phyloP scores from a whole-genome alignment of 2,329 filamentous ascomycete genomes.

The Thielaviopsis euricoi region DNA sequence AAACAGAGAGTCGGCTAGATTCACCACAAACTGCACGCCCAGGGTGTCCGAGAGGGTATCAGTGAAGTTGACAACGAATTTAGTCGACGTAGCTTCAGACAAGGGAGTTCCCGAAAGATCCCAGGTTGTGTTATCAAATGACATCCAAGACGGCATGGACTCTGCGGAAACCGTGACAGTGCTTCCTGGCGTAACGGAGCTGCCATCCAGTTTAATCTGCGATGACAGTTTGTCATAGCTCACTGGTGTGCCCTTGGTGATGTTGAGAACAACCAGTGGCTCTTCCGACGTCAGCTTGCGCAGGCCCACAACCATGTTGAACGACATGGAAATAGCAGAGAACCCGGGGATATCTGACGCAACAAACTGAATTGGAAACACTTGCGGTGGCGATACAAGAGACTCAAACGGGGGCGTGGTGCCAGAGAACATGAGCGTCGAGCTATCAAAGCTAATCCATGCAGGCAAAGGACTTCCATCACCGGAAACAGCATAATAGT shows the following conservation, averaged over 20 bases:
- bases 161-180: slow-evolving; percentile 36
- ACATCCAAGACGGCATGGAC: slow-evolving; percentile 51
- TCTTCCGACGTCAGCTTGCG: slow-evolving; percentile 52
- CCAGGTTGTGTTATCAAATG: slow-evolving; percentile 45
- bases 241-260: slow-evolving; percentile 34
- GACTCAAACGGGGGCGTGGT: slow-evolving; percentile 48
- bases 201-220: slow-evolving; percentile 41
- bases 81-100: slow-evolving; percentile 37
- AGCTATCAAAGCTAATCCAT: slow-evolving; percentile 62
- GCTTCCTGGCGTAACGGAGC: slow-evolving; percentile 26
- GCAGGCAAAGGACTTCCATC: slow-evolving; percentile 72
- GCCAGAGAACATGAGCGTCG: slow-evolving; percentile 51
- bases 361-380: slow-evolving; percentile 54
- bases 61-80: slow-evolving; percentile 43
- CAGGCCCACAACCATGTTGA: slow-evolving; percentile 55
- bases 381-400: slow-evolving; percentile 50
- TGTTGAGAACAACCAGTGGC: slow-evolving; percentile 38
- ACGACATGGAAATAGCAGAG: slow-evolving; percentile 45
- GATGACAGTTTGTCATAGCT: slow-evolving; percentile 33
- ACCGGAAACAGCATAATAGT: slow-evolving; percentile 61
- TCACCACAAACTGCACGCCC: slow-evolving; percentile 31
- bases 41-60: slow-evolving; percentile 45
- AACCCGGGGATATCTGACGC: slow-evolving; percentile 72
- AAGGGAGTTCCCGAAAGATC: slow-evolving; percentile 48
- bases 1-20: slow-evolving; percentile 24